Evolutionary conservation across 768 basidiomycete genomes (phyloP).

Genomic region (Cyclocybe aegerita): DNA sequence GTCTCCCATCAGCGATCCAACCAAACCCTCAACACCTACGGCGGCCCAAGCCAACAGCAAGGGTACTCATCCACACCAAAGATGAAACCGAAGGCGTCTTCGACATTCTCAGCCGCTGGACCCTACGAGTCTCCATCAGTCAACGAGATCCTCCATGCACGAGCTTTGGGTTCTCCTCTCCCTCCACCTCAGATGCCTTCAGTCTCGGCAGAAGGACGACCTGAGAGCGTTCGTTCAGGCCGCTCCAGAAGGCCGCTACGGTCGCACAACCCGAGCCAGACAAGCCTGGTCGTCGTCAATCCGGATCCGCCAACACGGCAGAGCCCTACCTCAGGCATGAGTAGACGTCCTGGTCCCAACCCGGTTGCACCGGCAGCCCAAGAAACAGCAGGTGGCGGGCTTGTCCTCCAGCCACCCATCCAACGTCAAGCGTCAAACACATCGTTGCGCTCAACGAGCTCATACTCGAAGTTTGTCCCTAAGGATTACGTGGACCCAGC

Average conservation of each 20-base stretch:
- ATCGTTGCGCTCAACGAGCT: constrained; percentile 28
- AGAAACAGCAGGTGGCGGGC: constrained; percentile 5
- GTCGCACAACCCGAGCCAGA: constrained; percentile 9
- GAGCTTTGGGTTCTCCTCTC: not conserved
- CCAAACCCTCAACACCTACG: constrained; percentile 8
- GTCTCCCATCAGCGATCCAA: constrained; percentile 10
- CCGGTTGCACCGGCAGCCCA: not conserved
- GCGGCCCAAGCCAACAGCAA: constrained; percentile 1
- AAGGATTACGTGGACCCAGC: constrained; percentile 33
- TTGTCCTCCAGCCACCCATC: constrained; percentile 16
- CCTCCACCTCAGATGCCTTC: constrained; percentile 1
- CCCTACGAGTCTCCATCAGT: not conserved
- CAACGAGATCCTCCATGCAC: not conserved
- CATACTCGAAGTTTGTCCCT: constrained; percentile 27
- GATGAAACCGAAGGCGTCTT: constrained; percentile 2
- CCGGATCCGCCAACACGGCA: constrained; percentile 1
- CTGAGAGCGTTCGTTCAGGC: constrained; percentile 14
- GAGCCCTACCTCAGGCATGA: not conserved
- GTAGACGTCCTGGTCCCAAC: not conserved
- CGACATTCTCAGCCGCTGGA: constrained; percentile 1
- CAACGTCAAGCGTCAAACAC: constrained; percentile 25
- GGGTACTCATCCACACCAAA: not conserved
- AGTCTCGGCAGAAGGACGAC: constrained; percentile 2
- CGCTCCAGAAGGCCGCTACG: constrained; percentile 5
- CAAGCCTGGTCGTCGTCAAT: constrained; percentile 12